These are phyloP conservation scores for Chenopodium formosanum DNA, from an alignment of 148 eudicot genomes.

Conservation along the genomic window DNA sequence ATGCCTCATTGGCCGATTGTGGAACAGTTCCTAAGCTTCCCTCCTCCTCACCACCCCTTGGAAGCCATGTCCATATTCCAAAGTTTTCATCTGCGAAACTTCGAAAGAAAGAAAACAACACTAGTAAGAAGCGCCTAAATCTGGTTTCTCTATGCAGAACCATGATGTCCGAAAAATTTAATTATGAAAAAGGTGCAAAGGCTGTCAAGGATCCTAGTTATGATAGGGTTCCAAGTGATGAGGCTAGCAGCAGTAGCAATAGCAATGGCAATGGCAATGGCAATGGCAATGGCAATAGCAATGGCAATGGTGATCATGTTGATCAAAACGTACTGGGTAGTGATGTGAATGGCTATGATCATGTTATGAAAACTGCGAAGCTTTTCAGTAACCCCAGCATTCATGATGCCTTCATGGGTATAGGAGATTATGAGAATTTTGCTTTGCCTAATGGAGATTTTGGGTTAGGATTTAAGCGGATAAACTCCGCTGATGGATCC, in stretches of 20 bases:
- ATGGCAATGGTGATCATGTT: not conserved
- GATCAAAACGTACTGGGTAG: conserved; percentile 11
- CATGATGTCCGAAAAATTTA: conserved; percentile 34
- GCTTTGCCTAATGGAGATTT: conserved; percentile 55
- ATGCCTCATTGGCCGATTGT: conserved; percentile 70
- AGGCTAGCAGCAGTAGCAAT: conserved; percentile 28
- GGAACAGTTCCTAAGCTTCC: conserved; percentile 64
- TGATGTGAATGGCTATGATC: conserved; percentile 8
- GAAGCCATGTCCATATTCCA: conserved; percentile 81
- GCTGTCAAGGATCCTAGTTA: conserved; percentile 27
- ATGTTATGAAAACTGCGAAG: conserved; percentile 18
- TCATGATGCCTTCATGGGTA: conserved; percentile 86
- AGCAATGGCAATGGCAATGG: not conserved
- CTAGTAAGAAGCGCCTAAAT: conserved; percentile 33
- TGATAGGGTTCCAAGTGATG: conserved; percentile 41
- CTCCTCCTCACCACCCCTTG: conserved; percentile 66
- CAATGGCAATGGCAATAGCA: conserved; percentile 9
- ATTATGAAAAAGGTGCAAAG: conserved; percentile 27
- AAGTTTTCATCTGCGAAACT: conserved; percentile 44
- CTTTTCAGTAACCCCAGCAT: conserved; percentile 59
- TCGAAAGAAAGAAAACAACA: conserved; percentile 35
- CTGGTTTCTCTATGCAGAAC: conserved; percentile 35
- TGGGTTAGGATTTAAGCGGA: conserved; percentile 81
- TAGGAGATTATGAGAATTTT: conserved; percentile 69
- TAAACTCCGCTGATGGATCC: conserved; percentile 51